Percentiles rank a stretch among this genome's conserved stretches.
These are phyloP conservation scores for Pouteria glomerata DNA, from an alignment of 148 eudicot genomes.

Conservation along the genomic window DNA sequence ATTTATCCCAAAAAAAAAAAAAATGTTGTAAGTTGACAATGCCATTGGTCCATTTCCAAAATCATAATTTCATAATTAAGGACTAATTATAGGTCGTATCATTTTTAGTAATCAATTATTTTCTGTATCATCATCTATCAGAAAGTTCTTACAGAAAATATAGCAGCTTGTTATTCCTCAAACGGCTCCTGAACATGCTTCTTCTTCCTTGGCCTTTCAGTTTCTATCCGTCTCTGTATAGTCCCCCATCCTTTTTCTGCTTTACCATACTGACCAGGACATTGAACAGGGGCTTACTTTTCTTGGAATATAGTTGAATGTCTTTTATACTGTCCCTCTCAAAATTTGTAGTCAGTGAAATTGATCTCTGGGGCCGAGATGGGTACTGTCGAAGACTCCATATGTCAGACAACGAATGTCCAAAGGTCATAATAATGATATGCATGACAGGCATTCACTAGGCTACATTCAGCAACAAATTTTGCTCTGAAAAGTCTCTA, in stretches of 20 bases:
- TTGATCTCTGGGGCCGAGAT: slow-evolving; percentile 22
- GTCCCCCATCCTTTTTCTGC: slow-evolving; percentile 20
- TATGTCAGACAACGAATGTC: not conserved
- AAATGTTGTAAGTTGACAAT: no score
- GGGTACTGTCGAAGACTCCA: slow-evolving; percentile 20
- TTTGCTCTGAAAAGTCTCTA: not conserved
- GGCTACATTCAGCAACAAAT: not conserved
- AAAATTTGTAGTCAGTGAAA: slow-evolving; percentile 13
- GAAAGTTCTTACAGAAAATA: not conserved
- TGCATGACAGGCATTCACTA: not conserved
- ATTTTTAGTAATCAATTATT: not conserved
- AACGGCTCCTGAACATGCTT: not conserved
- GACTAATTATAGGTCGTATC: not conserved
- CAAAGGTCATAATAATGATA: not conserved
- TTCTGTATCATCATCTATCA: not conserved
- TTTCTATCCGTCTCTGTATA: slow-evolving; percentile 5
- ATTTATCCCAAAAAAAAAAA: no score
- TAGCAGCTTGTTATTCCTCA: no score
- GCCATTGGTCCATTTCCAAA: not conserved
- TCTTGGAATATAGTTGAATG: slow-evolving; percentile 29
- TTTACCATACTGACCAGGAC: slow-evolving; percentile 30
- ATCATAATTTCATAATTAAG: not conserved
- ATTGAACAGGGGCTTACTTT: slow-evolving; percentile 32
- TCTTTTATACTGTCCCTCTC: slow-evolving; percentile 23
- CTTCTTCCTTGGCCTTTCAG: slow-evolving; percentile 1